Percentiles rank a stretch among this genome's conserved stretches.
phyloP scores from a whole-genome alignment of 2,329 filamentous ascomycete species.

The Botrytis porri region DNA sequence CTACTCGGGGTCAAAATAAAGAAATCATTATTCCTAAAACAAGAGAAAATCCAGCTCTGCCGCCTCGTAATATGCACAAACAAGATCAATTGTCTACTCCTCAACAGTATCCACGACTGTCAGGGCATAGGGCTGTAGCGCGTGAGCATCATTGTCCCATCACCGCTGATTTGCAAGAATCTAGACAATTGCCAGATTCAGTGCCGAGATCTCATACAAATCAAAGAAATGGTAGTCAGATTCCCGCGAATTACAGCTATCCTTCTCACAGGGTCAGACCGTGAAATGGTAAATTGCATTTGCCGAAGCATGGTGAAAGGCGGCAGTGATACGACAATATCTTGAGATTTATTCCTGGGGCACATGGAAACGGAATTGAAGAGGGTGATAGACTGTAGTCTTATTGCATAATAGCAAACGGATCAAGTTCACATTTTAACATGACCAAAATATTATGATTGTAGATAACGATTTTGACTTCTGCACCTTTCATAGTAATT shows the following conservation, averaged over 20 bases:
- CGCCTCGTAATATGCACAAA: background rate
- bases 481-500: too few relatives aligned
- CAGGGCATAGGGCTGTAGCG: background rate
- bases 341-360: background rate
- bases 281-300: too few relatives aligned
- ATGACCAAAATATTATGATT: too few relatives aligned
- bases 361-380: background rate
- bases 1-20: background rate
- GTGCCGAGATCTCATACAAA: background rate
- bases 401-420: background rate
- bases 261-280: too few relatives aligned
- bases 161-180: background rate
- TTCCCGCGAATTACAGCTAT: background rate
- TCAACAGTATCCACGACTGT: fast-evolving
- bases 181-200: background rate
- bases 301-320: background rate
- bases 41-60: background rate
- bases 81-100: too few relatives aligned
- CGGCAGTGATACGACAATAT: too few relatives aligned
- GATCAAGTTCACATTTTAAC: background rate
- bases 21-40: background rate
- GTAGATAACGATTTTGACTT: background rate
- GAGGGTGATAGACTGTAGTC: background rate
- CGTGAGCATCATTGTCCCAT: background rate
- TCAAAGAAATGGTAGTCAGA: background rate